A percentile compares a stretch with the other conserved stretches of the same genome.
Evolutionary conservation across 2,329 filamentous ascomycete genomes (phyloP).

Genomic region (Seiridium unicorne): DNA sequence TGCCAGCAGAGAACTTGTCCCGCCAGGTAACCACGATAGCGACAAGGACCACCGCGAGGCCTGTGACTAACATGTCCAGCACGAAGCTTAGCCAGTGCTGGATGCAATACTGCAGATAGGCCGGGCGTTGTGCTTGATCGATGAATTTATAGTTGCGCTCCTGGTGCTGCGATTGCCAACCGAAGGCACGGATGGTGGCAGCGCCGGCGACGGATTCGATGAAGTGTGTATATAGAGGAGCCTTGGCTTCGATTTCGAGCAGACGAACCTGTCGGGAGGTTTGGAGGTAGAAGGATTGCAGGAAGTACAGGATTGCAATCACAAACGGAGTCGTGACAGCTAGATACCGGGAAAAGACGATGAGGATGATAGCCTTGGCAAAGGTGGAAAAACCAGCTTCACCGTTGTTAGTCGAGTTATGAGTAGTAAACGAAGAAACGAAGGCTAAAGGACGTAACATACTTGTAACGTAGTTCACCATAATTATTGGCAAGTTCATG

Average conservation of each 20-base stretch:
- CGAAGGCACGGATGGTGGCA: constrained; percentile 8
- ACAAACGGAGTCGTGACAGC: constrained; percentile 1
- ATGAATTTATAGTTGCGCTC: constrained; percentile 7
- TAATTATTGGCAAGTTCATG: constrained; percentile 2
- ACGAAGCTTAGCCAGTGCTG: constrained; percentile 33
- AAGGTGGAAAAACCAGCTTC: neutral
- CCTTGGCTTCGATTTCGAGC: constrained; percentile 19
- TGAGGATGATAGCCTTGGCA: constrained; percentile 1
- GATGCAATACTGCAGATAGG: constrained; percentile 30
- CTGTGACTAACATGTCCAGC: constrained; percentile 29
- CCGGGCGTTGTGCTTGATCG: constrained; percentile 26
- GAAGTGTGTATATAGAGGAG: constrained; percentile 31
- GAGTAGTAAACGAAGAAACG: neutral
- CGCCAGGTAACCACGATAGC: constrained; percentile 18
- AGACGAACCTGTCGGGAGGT: constrained; percentile 33
- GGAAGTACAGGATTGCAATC: constrained; percentile 19
- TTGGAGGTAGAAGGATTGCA: constrained; percentile 31
- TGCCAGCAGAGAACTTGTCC: constrained; percentile 8
- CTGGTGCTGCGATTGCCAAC: constrained; percentile 4
- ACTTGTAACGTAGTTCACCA: constrained; percentile 5
- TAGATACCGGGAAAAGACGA: constrained; percentile 4
- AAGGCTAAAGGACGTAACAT: neutral
- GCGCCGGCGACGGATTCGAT: constrained; percentile 17
- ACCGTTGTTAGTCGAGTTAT: neutral
- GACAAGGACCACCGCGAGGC: constrained; percentile 25